These are phyloP conservation scores for Biscogniauxia marginata DNA, from an alignment of 2,329 filamentous ascomycete species.

Conservation along the genomic window DNA sequence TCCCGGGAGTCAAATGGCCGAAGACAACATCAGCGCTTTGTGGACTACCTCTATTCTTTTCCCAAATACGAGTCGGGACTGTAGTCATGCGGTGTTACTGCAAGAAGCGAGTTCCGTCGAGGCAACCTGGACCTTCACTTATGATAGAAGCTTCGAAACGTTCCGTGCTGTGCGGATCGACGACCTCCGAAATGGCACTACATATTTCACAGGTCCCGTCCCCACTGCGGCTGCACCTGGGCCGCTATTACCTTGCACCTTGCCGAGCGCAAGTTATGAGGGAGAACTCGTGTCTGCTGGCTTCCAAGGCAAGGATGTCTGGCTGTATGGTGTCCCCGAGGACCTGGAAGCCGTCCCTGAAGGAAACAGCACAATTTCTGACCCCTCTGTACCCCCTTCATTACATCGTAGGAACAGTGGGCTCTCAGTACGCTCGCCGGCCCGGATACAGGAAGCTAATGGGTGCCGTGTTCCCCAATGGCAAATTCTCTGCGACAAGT, in stretches of 20 bases:
- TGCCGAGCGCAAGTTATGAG: conserved; percentile 66
- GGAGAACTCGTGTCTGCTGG: conserved; percentile 73
- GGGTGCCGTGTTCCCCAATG: conserved; percentile 57
- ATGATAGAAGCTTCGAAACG: conserved; percentile 72
- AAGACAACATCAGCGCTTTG: conserved; percentile 69
- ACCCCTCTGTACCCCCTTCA: conserved; percentile 26
- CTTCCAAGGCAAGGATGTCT: conserved; percentile 70
- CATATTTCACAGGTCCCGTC: conserved; percentile 73
- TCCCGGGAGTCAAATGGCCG: conserved; percentile 62
- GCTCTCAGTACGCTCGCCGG: conserved; percentile 39
- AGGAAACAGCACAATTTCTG: conserved; percentile 27
- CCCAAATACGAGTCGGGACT: conserved; percentile 75
- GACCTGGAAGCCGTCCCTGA: conserved; percentile 64
- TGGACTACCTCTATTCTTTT: conserved; percentile 88
- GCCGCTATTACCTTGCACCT: conserved; percentile 65
- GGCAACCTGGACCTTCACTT: conserved; percentile 74
- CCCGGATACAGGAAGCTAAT: conserved; percentile 37
- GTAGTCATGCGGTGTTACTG: conserved; percentile 72
- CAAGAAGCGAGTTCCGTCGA: conserved; percentile 61
- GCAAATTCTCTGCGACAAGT: conserved; percentile 66
- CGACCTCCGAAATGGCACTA: conserved; percentile 72
- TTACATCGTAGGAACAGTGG: conserved; percentile 42
- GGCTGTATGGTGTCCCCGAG: conserved; percentile 77
- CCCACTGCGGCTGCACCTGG: conserved; percentile 50
- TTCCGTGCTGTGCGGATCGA: conserved; percentile 76